These are phyloP conservation scores for Gentiana straminea DNA, from an alignment of 257 asterid genomes.

Conservation along the genomic window DNA sequence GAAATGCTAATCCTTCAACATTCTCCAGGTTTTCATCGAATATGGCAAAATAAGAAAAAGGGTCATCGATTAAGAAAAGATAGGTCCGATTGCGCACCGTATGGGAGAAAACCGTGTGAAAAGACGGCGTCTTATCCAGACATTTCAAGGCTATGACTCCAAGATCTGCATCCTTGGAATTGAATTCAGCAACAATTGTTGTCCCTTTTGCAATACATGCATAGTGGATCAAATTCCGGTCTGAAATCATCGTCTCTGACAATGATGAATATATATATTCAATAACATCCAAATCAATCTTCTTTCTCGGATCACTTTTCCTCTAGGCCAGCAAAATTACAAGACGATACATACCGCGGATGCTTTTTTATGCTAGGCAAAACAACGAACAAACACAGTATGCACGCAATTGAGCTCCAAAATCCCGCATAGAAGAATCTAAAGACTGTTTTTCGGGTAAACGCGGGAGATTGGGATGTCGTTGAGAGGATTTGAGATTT, in stretches of 20 bases:
- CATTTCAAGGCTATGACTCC: slow-evolving; percentile 59
- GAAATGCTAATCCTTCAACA: slow-evolving; percentile 38
- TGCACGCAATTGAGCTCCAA: no score
- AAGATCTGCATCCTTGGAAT: slow-evolving; percentile 61
- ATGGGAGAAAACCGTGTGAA: slow-evolving; percentile 58
- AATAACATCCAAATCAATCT: slow-evolving; percentile 5
- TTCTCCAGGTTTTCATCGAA: slow-evolving; percentile 47
- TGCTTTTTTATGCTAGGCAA: no score
- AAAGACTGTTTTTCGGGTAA: no score
- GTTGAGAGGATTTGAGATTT: no score
- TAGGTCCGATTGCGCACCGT: slow-evolving; percentile 55
- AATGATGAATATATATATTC: background rate
- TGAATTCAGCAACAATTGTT: slow-evolving; percentile 65
- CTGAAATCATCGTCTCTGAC: slow-evolving; percentile 27
- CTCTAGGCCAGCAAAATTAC: no score
- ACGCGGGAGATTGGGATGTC: no score
- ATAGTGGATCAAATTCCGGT: slow-evolving; percentile 46
- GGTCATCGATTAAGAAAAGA: slow-evolving; percentile 41
- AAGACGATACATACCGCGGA: no score
- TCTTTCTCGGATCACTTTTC: no score
- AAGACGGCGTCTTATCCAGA: slow-evolving; percentile 53
- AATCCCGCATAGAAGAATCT: no score
- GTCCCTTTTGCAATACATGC: slow-evolving; percentile 63
- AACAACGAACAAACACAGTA: no score
- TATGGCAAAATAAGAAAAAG: slow-evolving; percentile 57